Conservation (phyloP, 371 early-diverging fungal genomes). For the Mucor lusitanicus region DNA sequence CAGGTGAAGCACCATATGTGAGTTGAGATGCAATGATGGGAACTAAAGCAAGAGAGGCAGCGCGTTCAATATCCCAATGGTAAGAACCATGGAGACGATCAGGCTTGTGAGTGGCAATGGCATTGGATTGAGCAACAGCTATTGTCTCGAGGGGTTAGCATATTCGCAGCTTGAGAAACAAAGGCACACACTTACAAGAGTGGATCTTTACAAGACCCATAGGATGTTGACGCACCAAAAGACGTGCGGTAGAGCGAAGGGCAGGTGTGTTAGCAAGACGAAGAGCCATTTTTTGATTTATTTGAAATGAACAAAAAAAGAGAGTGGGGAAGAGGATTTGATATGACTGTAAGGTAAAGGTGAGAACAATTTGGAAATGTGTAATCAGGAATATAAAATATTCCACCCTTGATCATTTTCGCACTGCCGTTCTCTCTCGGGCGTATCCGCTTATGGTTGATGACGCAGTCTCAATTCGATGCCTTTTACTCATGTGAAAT, state of each 20-base stretch:
- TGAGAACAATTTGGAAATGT: background rate
- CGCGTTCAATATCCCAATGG: conserved; percentile 94
- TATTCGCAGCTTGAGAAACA: background rate
- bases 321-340: conserved; percentile 25
- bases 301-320: conserved; percentile 2
- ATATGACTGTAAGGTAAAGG: conserved; percentile 14
- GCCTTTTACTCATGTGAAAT: conserved; percentile 8
- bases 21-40: conserved; percentile 80
- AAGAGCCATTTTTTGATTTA: conserved; percentile 32
- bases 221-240: conserved; percentile 44
- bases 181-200: conserved; percentile 37
- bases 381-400: conserved; percentile 2
- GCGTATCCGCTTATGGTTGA: conserved; percentile 8
- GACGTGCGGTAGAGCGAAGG: conserved; percentile 40
- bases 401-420: conserved; percentile 14
- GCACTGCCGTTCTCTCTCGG: background rate
- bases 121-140: conserved; percentile 31
- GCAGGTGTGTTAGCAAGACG: conserved; percentile 45
- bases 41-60: conserved; percentile 69
- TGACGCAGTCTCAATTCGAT: conserved; percentile 12
- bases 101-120: conserved; percentile 32
- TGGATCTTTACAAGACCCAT: conserved; percentile 56
- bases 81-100: conserved; percentile 52
- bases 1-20: conserved; percentile 77
- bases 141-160: conserved; percentile 6